Evolutionary conservation across 2,329 filamentous ascomycete genomes (phyloP), one percentile per base, ranked within the genome.

Genomic region (Epichloe scottii): DNA sequence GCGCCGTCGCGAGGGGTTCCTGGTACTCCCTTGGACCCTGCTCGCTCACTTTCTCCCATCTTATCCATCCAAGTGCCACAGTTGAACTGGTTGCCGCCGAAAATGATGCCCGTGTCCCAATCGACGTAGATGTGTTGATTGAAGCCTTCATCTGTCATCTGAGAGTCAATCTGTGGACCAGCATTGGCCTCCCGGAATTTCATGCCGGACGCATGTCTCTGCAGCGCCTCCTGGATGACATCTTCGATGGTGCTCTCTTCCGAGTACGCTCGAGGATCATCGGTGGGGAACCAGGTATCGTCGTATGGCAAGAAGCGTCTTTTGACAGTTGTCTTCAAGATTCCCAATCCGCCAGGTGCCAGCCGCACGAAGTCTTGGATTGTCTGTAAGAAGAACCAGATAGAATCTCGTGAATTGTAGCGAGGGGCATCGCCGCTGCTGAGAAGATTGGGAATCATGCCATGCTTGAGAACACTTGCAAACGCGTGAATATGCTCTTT

Each of bases 11-110:
- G 85, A 45, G 93, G 93, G n/a, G 93, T 98, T 8, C 90, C 93
- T 0, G 93, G 94, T 19, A 95, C 75, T 47, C 93, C 94, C 71
- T 96, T 97, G 62, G 84, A 95, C 53, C 86, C 85, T 15, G 94
- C 93, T 55, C 84, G 87, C 56, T 87, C 82, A 55, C 89, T 95
- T 67, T 98, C 93, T n/a, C 93, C 93, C 93, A 98, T 98, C 77
- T 98, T 98, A 75, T 98, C 93, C 89, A 96, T 96, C 93, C 93
- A 98, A 1, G 93, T 98, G 49, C 93, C 93, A 60, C 94, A 98
- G 68, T 98, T 98, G 69, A 73, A 77, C 63, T 96, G 90, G 62
- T 88, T 97, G 35, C 94, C 93, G 51, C 94, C 93, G 62, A 94
- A 95, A 52, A 98, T 84, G 56, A 98, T 79, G 21, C 93, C 94